These are phyloP conservation scores for Colletotrichum spaethianum DNA, from an alignment of 2,329 filamentous ascomycete genomes.

Conservation along the genomic window DNA sequence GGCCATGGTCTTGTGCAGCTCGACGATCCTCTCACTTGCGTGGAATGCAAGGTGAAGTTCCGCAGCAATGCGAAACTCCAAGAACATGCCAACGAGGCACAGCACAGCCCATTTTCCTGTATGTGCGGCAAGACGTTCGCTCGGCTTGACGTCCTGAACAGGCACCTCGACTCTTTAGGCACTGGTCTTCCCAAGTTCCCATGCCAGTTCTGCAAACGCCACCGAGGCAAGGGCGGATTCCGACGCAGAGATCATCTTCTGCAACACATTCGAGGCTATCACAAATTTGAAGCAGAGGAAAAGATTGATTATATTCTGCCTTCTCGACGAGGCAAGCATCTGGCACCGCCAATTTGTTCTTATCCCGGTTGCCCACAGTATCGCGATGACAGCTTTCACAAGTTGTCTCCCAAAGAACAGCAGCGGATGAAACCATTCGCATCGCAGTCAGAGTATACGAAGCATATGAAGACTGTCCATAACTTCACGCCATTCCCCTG, in stretches of 20 bases:
- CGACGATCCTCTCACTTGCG: not conserved
- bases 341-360: slow-evolving; percentile 41
- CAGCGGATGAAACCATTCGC: slow-evolving; percentile 38
- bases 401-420: slow-evolving; percentile 36
- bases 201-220: slow-evolving; percentile 50
- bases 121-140: slow-evolving; percentile 47
- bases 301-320: slow-evolving; percentile 2
- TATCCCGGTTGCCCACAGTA: slow-evolving; percentile 44
- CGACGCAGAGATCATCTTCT: slow-evolving; percentile 54
- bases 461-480: slow-evolving; percentile 55
- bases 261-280: slow-evolving; percentile 55
- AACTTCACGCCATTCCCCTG: slow-evolving; percentile 52
- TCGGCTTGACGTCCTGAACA: slow-evolving; percentile 46
- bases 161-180: slow-evolving; percentile 44
- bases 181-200: slow-evolving; percentile 44
- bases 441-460: slow-evolving; percentile 47
- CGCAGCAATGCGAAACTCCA: not conserved
- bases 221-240: slow-evolving; percentile 52
- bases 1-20: not conserved
- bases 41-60: slow-evolving; percentile 31
- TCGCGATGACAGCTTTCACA: slow-evolving; percentile 33
- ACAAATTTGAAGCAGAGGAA: slow-evolving; percentile 48
- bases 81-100: slow-evolving; percentile 22
- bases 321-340: slow-evolving; percentile 1
- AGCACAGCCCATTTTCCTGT: slow-evolving; percentile 44